These are phyloP conservation scores for Arthroderma sp. DNA, from an alignment of 2,329 filamentous ascomycete genomes.

Conservation along the genomic window DNA sequence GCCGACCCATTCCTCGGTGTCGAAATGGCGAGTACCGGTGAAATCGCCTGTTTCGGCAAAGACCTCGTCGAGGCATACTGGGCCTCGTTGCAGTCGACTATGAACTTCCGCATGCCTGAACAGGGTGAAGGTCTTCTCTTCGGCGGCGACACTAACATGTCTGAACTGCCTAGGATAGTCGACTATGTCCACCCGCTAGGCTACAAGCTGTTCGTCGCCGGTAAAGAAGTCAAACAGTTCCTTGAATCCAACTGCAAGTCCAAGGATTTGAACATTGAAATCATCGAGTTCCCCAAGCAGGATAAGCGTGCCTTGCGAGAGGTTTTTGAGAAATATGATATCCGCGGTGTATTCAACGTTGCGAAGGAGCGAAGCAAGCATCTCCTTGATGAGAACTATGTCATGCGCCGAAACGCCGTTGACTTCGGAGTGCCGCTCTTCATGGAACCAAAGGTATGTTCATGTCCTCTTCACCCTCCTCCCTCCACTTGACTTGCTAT, in stretches of 20 bases:
- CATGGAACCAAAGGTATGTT: conserved; percentile 87
- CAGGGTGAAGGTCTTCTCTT: conserved; percentile 92
- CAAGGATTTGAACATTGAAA: conserved; percentile 56
- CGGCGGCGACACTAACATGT: conserved; percentile 66
- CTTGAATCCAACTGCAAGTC: conserved; percentile 61
- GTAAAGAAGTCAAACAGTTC: conserved; percentile 66
- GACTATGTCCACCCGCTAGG: conserved; percentile 78
- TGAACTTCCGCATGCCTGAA: conserved; percentile 97
- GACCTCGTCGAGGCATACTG: conserved; percentile 95
- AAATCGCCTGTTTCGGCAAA: conserved; percentile 98
- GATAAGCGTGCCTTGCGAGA: conserved; percentile 91
- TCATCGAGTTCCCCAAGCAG: conserved; percentile 92
- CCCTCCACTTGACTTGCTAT: background rate
- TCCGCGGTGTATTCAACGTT: conserved; percentile 90
- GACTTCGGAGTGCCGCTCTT: conserved; percentile 97
- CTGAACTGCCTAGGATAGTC: conserved; percentile 63
- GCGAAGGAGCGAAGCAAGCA: conserved; percentile 73
- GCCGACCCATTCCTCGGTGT: conserved; percentile 96
- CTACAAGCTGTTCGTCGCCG: conserved; percentile 88
- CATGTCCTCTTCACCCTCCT: background rate
- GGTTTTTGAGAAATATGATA: conserved; percentile 94
- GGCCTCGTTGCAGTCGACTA: conserved; percentile 87
- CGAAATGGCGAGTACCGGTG: conserved; percentile 92
- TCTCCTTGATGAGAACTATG: conserved; percentile 83
- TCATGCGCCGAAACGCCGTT: conserved; percentile 95